These are phyloP conservation scores for Apophysomyces sp. DNA, from an alignment of 371 early-diverging fungal genomes.

Conservation along the genomic window DNA sequence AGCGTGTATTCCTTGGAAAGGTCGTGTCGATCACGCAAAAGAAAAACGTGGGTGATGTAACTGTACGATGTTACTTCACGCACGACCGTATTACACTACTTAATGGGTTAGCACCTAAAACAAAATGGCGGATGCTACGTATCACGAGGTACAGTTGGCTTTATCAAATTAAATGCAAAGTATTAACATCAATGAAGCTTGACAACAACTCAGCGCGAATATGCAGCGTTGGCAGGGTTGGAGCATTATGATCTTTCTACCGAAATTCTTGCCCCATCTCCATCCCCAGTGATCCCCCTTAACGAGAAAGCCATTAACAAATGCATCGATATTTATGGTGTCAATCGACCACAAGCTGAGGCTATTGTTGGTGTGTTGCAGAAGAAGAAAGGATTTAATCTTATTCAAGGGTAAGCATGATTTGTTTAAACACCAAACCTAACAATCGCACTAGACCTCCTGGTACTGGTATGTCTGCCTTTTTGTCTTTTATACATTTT, in stretches of 20 bases:
- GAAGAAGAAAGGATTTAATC: slow-evolving; percentile 73
- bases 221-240: slow-evolving; percentile 71
- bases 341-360: slow-evolving; percentile 90
- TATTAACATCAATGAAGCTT: slow-evolving; percentile 36
- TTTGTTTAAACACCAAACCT: background rate
- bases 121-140: slow-evolving; percentile 32
- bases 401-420: slow-evolving; percentile 82
- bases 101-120: slow-evolving; percentile 47
- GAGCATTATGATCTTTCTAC: slow-evolving; percentile 60
- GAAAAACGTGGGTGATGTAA: slow-evolving; percentile 46
- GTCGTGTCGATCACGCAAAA: slow-evolving; percentile 45
- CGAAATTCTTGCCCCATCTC: slow-evolving; percentile 66
- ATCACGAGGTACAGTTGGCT: slow-evolving; percentile 22
- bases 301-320: slow-evolving; percentile 39
- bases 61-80: slow-evolving; percentile 48
- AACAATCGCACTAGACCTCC: slow-evolving; percentile 62
- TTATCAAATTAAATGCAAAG: background rate
- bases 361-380: slow-evolving; percentile 77
- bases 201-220: slow-evolving; percentile 85
- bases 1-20: slow-evolving; percentile 59
- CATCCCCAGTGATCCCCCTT: slow-evolving; percentile 14
- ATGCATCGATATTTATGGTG: slow-evolving; percentile 62
- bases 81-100: slow-evolving; percentile 38
- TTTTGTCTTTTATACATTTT: background rate
- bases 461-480: slow-evolving; percentile 62